Conservation (phyloP, 1,284 basidiomycete species). For the Porodaedalea pini region DNA sequence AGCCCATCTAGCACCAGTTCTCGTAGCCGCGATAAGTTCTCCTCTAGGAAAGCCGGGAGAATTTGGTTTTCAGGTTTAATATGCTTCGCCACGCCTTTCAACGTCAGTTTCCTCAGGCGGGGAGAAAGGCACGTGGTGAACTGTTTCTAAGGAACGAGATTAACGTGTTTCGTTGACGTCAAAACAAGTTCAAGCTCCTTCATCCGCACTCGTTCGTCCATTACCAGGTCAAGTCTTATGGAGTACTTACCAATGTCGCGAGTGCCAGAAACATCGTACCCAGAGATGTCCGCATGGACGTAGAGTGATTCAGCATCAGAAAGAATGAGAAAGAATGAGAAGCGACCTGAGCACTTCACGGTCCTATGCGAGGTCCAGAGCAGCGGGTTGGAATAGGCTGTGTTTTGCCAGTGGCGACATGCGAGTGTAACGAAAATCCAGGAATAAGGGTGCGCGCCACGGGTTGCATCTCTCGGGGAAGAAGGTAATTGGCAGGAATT, state of each 20-base stretch:
- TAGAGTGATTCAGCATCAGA: neutral
- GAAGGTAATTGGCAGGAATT: neutral
- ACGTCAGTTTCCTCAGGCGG: neutral
- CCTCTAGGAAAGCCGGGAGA: neutral
- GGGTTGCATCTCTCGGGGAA: neutral
- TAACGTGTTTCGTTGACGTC: neutral
- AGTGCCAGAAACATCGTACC: neutral
- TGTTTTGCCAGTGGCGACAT: slow-evolving; percentile 1
- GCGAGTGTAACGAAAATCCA: neutral
- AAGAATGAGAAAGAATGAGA: slow-evolving; percentile 2
- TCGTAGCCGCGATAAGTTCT: neutral
- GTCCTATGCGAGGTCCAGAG: slow-evolving; percentile 1
- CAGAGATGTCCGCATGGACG: neutral
- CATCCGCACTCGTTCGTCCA: slow-evolving; percentile 1
- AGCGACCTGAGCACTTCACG: neutral
- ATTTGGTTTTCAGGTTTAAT: neutral
- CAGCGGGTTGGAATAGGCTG: neutral
- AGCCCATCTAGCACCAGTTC: slow-evolving; percentile 1
- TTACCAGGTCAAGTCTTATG: neutral
- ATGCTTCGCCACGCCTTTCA: neutral
- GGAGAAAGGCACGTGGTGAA: neutral
- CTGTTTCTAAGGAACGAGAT: slow-evolving; percentile 2
- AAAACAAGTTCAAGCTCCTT: neutral
- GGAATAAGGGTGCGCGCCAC: neutral
- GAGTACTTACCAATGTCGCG: neutral